Base-by-base conservation (phyloP, 345 rosid genomes). In the Leavenworthia alabamica region DNA sequence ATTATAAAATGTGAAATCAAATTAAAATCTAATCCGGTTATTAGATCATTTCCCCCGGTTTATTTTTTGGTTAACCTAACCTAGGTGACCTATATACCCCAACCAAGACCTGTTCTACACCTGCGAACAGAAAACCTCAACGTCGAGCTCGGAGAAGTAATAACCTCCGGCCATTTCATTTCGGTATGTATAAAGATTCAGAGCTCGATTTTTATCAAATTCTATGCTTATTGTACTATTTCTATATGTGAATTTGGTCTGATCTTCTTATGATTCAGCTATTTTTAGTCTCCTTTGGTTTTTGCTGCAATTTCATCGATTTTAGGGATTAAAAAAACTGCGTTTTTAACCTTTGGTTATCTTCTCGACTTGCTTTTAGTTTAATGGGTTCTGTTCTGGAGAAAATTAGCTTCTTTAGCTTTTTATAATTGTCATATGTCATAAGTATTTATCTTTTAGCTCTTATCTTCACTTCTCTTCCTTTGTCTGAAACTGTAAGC, bases 21-120 rank as follows among this genome's bases (percentile, higher is more conserved):
- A n/a, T n/a, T n/a, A n/a, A n/a, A n/a, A n/a, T n/a, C n/a, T n/a
- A 24, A 50, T 41, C 23, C 65, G 54, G 65, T 60, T 60, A 0
- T 19, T 14, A 41, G 0, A 31, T 49, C 8, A 15, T 1, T 50
- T 40, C 19, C n/a, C 23, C 55, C 62, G 62, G 73, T 69, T 61
- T 4, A 13, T n/a, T 0, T 13, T 19, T 45, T 33, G 9, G 45
- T 51, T 29, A n/a, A n/a, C n/a, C n/a, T 31, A 50, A 50, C 13
- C 39, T 50, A 50, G n/a, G 56, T 29, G 7, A 8, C n/a, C n/a
- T n/a, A n/a, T n/a, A n/a, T n/a, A n/a, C n/a, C n/a, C n/a, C n/a
- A n/a, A n/a, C n/a, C n/a, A n/a, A n/a, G n/a, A n/a, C n/a, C 6
- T 11, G 36, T 14, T 4, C 1, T 43, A 5, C 24, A 27, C n/a